Evolutionary conservation across 2,329 filamentous ascomycete genomes (phyloP), one percentile per base, ranked within the genome.

Genomic region (Chrysosporium keratinophilum): DNA sequence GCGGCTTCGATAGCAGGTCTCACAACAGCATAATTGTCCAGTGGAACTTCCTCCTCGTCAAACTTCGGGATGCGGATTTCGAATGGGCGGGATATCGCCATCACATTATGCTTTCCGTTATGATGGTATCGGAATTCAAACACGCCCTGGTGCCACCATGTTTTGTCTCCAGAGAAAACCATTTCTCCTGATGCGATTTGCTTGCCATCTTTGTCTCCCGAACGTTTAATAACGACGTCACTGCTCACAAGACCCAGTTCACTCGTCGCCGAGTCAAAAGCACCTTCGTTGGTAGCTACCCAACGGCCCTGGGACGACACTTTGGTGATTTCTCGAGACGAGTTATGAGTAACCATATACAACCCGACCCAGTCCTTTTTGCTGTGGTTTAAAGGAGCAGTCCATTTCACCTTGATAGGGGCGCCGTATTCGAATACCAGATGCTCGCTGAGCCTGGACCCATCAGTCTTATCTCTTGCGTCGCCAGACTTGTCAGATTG

Each of bases 51-150:
- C 10, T 89, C 85, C 50, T 88, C 86, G 58, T 88, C 85, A 63
- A 95, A 95, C 42, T 83, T 84, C 33, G 79, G 76, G 58, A 97
- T 88, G 44, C 83, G 82, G 54, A 97, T 85, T 69, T 96, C 91
- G 63, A 98, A 98, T 0, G 93, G 90, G 61, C 88, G 80, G 4
- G 90, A 96, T 57, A 97, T 87, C 15, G 88, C 82, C 87, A 98
- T 93, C 64, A 95, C 90, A 60, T 86, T 88, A 71, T 98, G 89
- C 63, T 85, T 86, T 54, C 89, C 89, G 61, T 88, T 84, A 70
- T 98, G 93, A 70, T 98, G 93, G 71, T 96, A 96, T 40, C 93
- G 83, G 74, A 98, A 94, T 65, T 98, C 93, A 65, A 95, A 98
- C 2, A 94, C 87, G 52, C 93, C 93, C 57, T 91, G 87, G 0